Evolutionary conservation across 1,284 basidiomycete species (phyloP).

Genomic region (Heterobasidion annosum): DNA sequence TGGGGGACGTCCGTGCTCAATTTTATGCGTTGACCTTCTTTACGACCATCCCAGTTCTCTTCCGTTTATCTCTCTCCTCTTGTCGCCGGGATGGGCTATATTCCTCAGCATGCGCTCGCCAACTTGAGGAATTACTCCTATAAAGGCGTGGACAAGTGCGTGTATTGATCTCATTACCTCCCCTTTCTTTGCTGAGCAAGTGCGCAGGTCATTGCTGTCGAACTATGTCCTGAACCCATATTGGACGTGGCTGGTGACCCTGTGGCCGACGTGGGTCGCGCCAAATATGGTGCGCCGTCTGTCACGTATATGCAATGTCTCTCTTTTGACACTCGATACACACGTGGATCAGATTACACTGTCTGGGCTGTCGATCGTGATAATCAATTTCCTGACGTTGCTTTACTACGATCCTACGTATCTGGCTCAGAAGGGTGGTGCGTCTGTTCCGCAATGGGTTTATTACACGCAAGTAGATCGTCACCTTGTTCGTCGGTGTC

Average conservation of each 20-base stretch:
- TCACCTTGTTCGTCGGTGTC: background rate
- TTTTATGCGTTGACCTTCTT: background rate
- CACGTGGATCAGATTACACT: constrained; percentile 61
- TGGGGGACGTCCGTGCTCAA: background rate
- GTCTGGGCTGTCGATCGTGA: constrained; percentile 75
- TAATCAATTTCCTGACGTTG: constrained; percentile 80
- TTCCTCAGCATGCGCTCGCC: constrained; percentile 46
- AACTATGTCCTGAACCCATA: constrained; percentile 83
- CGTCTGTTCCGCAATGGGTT: constrained; percentile 68
- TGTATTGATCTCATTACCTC: constrained; percentile 10
- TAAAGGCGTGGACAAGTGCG: constrained; percentile 64
- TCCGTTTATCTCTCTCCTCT: background rate
- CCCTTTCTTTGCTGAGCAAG: background rate
- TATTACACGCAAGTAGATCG: constrained; percentile 65
- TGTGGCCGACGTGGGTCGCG: constrained; percentile 84
- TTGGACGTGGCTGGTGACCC: constrained; percentile 91
- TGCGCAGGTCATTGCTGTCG: constrained; percentile 60
- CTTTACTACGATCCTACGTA: constrained; percentile 78
- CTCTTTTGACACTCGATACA: background rate
- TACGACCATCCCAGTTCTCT: background rate
- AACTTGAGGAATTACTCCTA: constrained; percentile 64
- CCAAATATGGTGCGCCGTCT: constrained; percentile 73
- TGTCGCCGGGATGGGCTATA: constrained; percentile 33
- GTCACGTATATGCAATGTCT: background rate
- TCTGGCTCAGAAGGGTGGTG: constrained; percentile 54